Evolutionary conservation across 768 basidiomycete genomes (phyloP).

Genomic region (Russula foetens): DNA sequence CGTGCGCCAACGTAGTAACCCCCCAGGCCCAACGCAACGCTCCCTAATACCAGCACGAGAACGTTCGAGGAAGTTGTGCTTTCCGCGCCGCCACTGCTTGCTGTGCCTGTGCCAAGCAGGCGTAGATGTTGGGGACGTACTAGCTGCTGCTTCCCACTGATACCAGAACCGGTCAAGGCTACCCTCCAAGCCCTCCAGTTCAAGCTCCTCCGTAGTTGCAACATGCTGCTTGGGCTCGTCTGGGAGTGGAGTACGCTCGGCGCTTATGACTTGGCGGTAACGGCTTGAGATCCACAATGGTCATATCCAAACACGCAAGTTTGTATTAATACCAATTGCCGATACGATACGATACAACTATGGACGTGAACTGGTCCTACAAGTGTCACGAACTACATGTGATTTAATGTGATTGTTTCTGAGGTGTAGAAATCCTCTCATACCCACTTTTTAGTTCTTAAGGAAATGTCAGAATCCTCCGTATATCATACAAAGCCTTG

Average conservation of each 20-base stretch:
- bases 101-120: not conserved
- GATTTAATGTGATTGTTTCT: no score
- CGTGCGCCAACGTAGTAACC: conserved; percentile 13
- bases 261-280: no score
- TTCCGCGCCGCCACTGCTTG: not conserved
- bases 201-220: not conserved
- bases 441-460: no score
- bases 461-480: no score
- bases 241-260: not conserved
- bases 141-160: not conserved
- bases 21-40: conserved; percentile 1
- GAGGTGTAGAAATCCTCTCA: no score
- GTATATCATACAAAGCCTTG: no score
- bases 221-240: not conserved
- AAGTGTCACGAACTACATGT: no score
- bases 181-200: not conserved
- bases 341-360: no score
- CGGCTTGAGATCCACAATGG: no score
- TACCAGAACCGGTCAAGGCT: not conserved
- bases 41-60: not conserved
- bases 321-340: no score
- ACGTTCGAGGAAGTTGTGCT: not conserved
- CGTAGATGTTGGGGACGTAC: not conserved
- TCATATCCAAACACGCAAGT: no score
- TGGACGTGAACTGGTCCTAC: no score